A percentile compares a stretch with the other conserved stretches of the same genome.
phyloP scores from a whole-genome alignment of 139 green algal species.

The Yamagishiella unicocca region DNA sequence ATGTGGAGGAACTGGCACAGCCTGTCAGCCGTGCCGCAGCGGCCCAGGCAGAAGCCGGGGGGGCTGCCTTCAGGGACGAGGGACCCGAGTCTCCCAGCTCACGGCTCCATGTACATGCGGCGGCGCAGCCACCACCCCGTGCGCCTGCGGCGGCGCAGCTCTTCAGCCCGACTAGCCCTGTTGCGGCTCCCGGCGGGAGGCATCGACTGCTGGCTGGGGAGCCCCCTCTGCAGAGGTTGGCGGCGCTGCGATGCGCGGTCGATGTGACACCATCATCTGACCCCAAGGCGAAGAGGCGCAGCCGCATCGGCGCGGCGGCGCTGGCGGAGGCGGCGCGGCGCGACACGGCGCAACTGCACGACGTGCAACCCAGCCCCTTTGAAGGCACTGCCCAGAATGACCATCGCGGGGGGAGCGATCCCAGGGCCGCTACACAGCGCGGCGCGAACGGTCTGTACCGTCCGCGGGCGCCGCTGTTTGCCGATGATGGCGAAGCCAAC shows the following conservation, averaged over 20 bases:
- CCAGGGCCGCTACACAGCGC: neutral
- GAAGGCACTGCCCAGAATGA: conserved; percentile 41
- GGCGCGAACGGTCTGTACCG: neutral
- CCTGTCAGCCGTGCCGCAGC: no score
- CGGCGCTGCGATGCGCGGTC: neutral
- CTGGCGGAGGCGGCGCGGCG: neutral
- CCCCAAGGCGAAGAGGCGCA: conserved; percentile 36
- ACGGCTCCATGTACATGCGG: no score
- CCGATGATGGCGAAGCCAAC: neutral
- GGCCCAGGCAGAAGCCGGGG: no score
- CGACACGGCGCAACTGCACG: no score
- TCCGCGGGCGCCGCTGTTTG: neutral
- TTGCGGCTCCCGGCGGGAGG: neutral
- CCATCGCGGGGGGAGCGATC: neutral
- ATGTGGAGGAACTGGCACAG: no score
- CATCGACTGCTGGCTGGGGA: neutral
- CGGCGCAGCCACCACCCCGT: no score
- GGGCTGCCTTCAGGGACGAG: no score
- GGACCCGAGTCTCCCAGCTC: no score
- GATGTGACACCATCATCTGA: conserved; percentile 39
- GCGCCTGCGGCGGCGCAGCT: neutral
- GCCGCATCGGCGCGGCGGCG: conserved; percentile 18
- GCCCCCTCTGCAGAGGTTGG: neutral
- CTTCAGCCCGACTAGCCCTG: neutral
- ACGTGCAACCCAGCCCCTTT: conserved; percentile 11